Evolutionary conservation across 352 stramenopile species (phyloP), one percentile per base, ranked within the genome.

Genomic region (Phytophthora cactorum): DNA sequence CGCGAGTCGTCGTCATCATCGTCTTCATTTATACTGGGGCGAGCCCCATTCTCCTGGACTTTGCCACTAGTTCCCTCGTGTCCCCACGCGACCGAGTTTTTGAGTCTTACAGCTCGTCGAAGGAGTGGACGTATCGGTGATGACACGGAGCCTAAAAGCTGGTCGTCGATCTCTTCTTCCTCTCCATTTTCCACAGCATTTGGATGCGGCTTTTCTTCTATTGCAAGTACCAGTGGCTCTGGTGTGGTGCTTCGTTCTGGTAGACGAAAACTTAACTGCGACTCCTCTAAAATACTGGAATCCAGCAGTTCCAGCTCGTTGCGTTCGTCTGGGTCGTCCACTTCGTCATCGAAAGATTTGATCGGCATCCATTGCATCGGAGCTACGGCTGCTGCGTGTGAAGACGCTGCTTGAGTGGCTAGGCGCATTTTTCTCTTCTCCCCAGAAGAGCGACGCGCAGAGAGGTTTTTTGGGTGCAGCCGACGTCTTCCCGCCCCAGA

Each of bases 221-320:
- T 65, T 7, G 50, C 49, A 34, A 63, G 32, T 27, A 81, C 57
- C 10, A 89, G 59, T 5, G 82, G 80, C 32, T 91, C 81, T 14
- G 77, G 81, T 4, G 82, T 89, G 29, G 51, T 77, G 55, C 79
- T 93, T 38, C 85, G 77, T 59, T 88, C 83, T 7, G 83, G 85
- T 12, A 75, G 64, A 5, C 82, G 76, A 45, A 92, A 64, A 43
- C 78, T 79, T 12, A 87, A 52, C 15, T 81, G 79, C 0, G 77
- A 79, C 27, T 90, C 75, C 22, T 90, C 81, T 22, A 81, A 12
- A 28, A 77, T 75, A 25, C 64, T 84, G 7, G 64, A 46, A 28
- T 90, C 79, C 25, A 92, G 55, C 17, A 89, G 39, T 44, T 88
- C 70, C 22, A 88, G 63, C 28, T 91, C 75, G 25, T 79, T 63